Base-by-base conservation (phyloP, 495 filamentous ascomycete genomes). In the Aspergillus diversus region DNA sequence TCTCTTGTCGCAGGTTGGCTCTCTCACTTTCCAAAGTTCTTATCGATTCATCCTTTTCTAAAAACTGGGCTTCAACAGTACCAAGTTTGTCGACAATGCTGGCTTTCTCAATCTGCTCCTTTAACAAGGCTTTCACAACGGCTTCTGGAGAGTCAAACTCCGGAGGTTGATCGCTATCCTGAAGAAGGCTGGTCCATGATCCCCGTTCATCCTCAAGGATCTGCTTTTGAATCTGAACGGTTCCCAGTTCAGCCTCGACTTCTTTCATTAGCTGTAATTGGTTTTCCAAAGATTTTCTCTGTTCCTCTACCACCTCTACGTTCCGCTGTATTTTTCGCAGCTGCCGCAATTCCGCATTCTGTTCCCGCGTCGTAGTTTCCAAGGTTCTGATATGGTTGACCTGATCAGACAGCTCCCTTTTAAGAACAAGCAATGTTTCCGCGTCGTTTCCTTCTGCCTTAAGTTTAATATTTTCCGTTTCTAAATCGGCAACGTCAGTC, bases 261-360 rank as follows among this genome's bases (percentile, higher is more conserved):
- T 86, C 83, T 62, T 91, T 86, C 81, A 95, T 89, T 32, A 90
- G 76, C 62, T 90, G 85, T 33, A 99, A 66, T 66, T 86, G 90
- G 54, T 86, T 86, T 71, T 97, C 89, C 56, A 99, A 78, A 0
- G 86, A 84, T 63, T 90, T 83, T 79, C 98, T 98, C 77, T 99
- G 92, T 70, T 99, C 95, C 67, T 98, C 93, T 0, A 97, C 88
- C n/a, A 98, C 84, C 64, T 97, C 92, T 5, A 97, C 87, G 39
- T 89, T 91, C 73, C 91, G 93, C 67, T 91, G 87, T 17, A 88
- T 71, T 69, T 92, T 89, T 15, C 92, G 86, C 46, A 94, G 81
- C 61, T 91, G 87, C 55, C 90, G 91, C 5, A 98, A 75, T 69
- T 99, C 94, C 7, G 83, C 73, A n/a, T 78, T 72, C 67, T 96